phyloP scores from a whole-genome alignment of 2,329 filamentous ascomycete species.

The Curvularia lunata region DNA sequence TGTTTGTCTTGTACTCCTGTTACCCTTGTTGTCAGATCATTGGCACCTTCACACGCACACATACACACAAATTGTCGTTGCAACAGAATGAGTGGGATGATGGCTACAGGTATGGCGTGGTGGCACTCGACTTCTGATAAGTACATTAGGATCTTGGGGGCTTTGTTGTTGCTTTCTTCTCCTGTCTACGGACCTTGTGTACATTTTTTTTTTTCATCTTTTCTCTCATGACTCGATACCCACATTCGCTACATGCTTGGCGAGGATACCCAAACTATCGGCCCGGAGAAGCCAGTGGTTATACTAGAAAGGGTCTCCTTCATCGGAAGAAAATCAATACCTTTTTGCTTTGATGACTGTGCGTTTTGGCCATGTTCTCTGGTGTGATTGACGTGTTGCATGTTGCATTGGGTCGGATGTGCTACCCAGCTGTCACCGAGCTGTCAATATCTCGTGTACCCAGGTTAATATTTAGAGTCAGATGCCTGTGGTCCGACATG shows the following conservation, averaged over 20 bases:
- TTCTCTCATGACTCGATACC: slow-evolving; percentile 23
- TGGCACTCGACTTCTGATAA: slow-evolving; percentile 17
- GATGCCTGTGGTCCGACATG: neutral
- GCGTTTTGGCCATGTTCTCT: neutral
- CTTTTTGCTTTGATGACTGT: slow-evolving; percentile 10
- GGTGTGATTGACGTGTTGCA: slow-evolving; percentile 4
- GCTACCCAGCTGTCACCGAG: slow-evolving; percentile 14
- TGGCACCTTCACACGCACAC: slow-evolving; percentile 31
- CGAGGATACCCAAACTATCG: slow-evolving; percentile 29
- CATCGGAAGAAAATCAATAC: slow-evolving; percentile 46
- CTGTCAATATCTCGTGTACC: slow-evolving; percentile 11
- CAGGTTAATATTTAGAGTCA: neutral
- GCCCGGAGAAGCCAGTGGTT: slow-evolving; percentile 27
- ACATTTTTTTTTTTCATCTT: slow-evolving; percentile 18
- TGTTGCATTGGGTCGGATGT: slow-evolving; percentile 2
- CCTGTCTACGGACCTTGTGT: slow-evolving; percentile 17
- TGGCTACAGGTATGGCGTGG: slow-evolving; percentile 31
- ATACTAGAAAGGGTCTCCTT: slow-evolving; percentile 47
- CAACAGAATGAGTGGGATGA: slow-evolving; percentile 29
- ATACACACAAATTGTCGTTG: slow-evolving; percentile 44
- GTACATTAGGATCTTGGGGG: slow-evolving; percentile 4
- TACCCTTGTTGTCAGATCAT: slow-evolving; percentile 34
- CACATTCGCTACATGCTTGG: slow-evolving; percentile 39
- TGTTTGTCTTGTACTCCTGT: slow-evolving; percentile 40
- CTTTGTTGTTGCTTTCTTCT: slow-evolving; percentile 14